phyloP scores from a whole-genome alignment of 1,284 basidiomycete genomes.

The Xerocomus nothofagi region DNA sequence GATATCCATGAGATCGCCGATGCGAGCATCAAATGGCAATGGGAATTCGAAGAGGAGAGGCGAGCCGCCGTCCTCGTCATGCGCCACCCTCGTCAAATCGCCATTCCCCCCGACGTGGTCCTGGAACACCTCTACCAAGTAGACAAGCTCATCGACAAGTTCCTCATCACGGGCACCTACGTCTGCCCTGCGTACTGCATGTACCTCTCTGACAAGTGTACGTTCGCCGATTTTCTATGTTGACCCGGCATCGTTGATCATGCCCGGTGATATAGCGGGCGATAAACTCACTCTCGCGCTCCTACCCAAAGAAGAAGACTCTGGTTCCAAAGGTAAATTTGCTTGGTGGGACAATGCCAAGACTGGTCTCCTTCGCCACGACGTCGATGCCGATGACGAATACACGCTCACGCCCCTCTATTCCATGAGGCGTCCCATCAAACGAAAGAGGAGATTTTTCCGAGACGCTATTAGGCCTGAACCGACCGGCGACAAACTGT shows the following conservation, averaged over 20 bases:
- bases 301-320: not conserved
- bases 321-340: too few species aligned
- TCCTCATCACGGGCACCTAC: slow-evolving; percentile 20
- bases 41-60: slow-evolving; percentile 20
- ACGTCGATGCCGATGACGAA: too few species aligned
- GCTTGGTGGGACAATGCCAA: slow-evolving; percentile 21
- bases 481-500: slow-evolving; percentile 25
- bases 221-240: not conserved
- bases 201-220: slow-evolving; percentile 33
- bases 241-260: not conserved
- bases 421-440: slow-evolving; percentile 20
- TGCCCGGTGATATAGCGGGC: slow-evolving; percentile 3
- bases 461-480: slow-evolving; percentile 14
- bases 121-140: slow-evolving; percentile 24
- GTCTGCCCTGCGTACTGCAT: slow-evolving; percentile 25
- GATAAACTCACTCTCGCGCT: slow-evolving; percentile 21
- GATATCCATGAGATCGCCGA: slow-evolving; percentile 7
- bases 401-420: slow-evolving; percentile 29
- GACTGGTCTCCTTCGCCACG: slow-evolving; percentile 17
- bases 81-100: slow-evolving; percentile 22
- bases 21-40: slow-evolving; percentile 19
- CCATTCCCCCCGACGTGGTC: slow-evolving; percentile 15
- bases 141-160: slow-evolving; percentile 18
- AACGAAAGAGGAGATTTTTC: slow-evolving; percentile 20
- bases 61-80: slow-evolving; percentile 23